phyloP scores from a whole-genome alignment of 2,329 filamentous ascomycete genomes.

The Xylaria sp. region DNA sequence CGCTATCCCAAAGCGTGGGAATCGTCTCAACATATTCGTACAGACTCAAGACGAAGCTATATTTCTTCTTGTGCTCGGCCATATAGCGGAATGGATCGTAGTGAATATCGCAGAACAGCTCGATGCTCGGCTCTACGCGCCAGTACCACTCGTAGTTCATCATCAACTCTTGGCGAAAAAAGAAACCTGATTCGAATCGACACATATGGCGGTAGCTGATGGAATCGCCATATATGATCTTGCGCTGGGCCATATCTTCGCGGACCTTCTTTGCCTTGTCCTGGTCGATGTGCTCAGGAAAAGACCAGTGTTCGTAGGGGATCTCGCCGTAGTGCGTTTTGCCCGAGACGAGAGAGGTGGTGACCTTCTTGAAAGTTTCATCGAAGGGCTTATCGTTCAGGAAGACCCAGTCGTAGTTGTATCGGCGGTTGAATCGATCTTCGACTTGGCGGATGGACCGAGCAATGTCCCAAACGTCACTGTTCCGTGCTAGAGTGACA shows the following conservation, averaged over 20 bases:
- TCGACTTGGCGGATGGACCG: slow-evolving; percentile 96
- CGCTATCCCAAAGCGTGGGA: slow-evolving; percentile 93
- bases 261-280: slow-evolving; percentile 90
- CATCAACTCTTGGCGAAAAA: slow-evolving; percentile 96
- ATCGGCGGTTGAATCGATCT: slow-evolving; percentile 97
- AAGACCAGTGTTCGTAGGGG: slow-evolving; percentile 94
- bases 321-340: slow-evolving; percentile 93
- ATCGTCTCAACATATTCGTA: slow-evolving; percentile 99
- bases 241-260: slow-evolving; percentile 91
- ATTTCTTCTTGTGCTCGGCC: slow-evolving; percentile 97
- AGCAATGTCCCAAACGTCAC: slow-evolving; percentile 95
- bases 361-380: slow-evolving; percentile 92
- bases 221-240: slow-evolving; percentile 98
- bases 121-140: slow-evolving; percentile 96
- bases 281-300: slow-evolving; percentile 94
- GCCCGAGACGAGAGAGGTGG: slow-evolving; percentile 88
- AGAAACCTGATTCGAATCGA: slow-evolving; percentile 98
- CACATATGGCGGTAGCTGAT: slow-evolving; percentile 99
- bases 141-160: slow-evolving; percentile 99
- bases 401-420: slow-evolving; percentile 99
- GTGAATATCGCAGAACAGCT: slow-evolving; percentile 94
- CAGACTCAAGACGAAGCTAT: slow-evolving; percentile 94
- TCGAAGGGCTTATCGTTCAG: slow-evolving; percentile 96
- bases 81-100: slow-evolving; percentile 98
- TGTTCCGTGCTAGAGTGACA: slow-evolving; percentile 92